Evolutionary conservation across 2,329 filamentous ascomycete species (phyloP), one percentile per base, ranked within the genome.

Genomic region (Diaporthe vaccinii): DNA sequence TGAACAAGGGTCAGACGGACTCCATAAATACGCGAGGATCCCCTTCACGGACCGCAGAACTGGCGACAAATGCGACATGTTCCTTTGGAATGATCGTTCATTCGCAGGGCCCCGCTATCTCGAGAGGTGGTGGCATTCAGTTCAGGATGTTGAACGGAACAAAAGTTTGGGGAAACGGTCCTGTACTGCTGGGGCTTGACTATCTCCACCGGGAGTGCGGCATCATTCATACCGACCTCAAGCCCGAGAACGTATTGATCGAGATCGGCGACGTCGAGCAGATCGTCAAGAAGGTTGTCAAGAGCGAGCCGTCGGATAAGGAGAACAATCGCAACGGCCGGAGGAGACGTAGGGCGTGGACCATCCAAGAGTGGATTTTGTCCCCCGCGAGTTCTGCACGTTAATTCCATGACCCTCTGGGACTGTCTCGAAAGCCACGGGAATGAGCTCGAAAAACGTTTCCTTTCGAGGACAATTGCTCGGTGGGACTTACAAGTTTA

Each of bases 191-290:
- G 39, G 97, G 97, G 55, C 89, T 99, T 78, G 97, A 99, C 84
- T 98, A 98, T 83, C 90, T 99, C 53, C 97, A 99, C 84, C 93
- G 97, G 80, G 96, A 99, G 86, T 99, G 97, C 85, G 97, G 97
- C 82, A 98, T 99, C 86, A 98, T 99, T 82, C 97, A 99, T 85
- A 98, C 97, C 76, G 96, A 98, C 83, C 87, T 98, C 79, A 98
- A 99, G 85, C 97, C 97, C 65, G 97, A 99, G 84, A 99, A 99
- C 82, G 97, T 99, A 44, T 89, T 99, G 78, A 98, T 99, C 83
- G 97, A 99, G 86, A 98, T 99, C 82, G 97, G 97, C 79, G 97
- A 99, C 80, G 97, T 99, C 68, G 97, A 99, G 87, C 95, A 98
- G 84, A 98, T 98, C 77, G 97, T 99, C 75, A 96, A 98, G 85